Conservation (phyloP, 1,284 basidiomycete species). For the Ceratobasidium sp. region DNA sequence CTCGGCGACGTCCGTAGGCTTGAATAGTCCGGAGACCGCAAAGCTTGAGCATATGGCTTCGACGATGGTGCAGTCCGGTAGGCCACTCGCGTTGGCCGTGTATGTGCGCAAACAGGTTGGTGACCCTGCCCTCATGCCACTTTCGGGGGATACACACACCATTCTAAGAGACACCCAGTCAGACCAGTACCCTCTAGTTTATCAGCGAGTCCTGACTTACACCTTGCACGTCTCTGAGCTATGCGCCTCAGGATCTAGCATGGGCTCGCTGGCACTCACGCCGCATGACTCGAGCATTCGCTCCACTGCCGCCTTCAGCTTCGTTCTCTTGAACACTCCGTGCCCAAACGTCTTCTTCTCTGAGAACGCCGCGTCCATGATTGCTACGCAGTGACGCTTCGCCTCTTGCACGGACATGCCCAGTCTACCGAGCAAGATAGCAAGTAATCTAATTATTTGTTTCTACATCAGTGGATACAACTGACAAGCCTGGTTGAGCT, state of each 20-base stretch:
- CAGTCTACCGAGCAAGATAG: not conserved
- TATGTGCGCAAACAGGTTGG: not conserved
- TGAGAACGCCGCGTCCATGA: constrained; percentile 4
- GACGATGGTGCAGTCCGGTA: constrained; percentile 12
- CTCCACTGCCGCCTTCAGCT: not conserved
- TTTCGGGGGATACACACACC: not conserved
- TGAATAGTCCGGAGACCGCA: constrained; percentile 17
- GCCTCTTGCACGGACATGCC: not conserved
- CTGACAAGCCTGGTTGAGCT: no score
- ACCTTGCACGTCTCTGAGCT: not conserved
- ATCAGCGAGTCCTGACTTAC: not conserved
- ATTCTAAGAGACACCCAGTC: not conserved
- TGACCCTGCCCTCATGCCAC: not conserved
- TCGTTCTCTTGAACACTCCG: not conserved
- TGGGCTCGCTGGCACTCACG: not conserved
- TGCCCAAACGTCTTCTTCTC: not conserved
- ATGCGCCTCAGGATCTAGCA: not conserved
- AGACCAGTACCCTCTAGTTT: not conserved
- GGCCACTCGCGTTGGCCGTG: not conserved
- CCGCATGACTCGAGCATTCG: not conserved
- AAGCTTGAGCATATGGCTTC: constrained; percentile 6
- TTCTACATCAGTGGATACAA: not conserved
- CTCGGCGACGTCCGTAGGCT: not conserved
- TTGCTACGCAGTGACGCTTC: not conserved
- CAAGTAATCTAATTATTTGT: not conserved